A percentile compares a stretch with the other conserved stretches of the same genome.
phyloP scores from a whole-genome alignment of 2,329 filamentous ascomycete species.

The Neofusicoccum ribis region DNA sequence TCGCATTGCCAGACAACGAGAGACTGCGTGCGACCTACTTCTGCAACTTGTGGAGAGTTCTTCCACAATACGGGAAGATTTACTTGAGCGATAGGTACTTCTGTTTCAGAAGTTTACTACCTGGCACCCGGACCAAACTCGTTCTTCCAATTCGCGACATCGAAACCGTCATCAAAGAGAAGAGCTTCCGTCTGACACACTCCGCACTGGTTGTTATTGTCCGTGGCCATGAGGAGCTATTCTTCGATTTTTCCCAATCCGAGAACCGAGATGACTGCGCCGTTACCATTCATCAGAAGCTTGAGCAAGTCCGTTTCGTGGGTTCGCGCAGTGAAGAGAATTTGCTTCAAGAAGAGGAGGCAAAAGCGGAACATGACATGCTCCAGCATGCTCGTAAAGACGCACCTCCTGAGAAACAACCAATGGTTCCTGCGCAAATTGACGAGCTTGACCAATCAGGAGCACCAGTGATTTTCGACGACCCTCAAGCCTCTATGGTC shows the following conservation, averaged over 20 bases:
- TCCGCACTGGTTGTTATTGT: constrained; percentile 91
- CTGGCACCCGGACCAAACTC: constrained; percentile 86
- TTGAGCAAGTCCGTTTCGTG: constrained; percentile 72
- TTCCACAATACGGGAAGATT: constrained; percentile 94
- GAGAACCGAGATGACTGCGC: constrained; percentile 87
- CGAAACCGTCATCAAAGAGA: constrained; percentile 91
- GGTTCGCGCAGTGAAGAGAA: constrained; percentile 68
- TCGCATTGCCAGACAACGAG: constrained; percentile 82
- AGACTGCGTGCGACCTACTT: constrained; percentile 87
- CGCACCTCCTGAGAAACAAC: constrained; percentile 41
- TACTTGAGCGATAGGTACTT: constrained; percentile 87
- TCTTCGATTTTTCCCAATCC: constrained; percentile 83
- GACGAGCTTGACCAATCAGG: constrained; percentile 20
- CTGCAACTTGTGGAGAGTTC: constrained; percentile 82
- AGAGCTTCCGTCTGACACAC: constrained; percentile 89
- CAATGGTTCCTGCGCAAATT: constrained; percentile 25
- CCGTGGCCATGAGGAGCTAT: constrained; percentile 89
- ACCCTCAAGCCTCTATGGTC: constrained; percentile 81
- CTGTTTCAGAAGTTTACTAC: constrained; percentile 89
- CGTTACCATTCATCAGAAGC: constrained; percentile 72
- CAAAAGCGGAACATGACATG: constrained; percentile 77
- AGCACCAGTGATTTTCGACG: constrained; percentile 78
- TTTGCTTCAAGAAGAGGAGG: constrained; percentile 68
- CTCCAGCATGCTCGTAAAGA: constrained; percentile 70
- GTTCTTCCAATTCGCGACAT: constrained; percentile 89